A percentile compares a stretch with the other conserved stretches of the same genome.
These are phyloP conservation scores for Trametes gibbosa DNA, from an alignment of 768 basidiomycete species.

Conservation along the genomic window DNA sequence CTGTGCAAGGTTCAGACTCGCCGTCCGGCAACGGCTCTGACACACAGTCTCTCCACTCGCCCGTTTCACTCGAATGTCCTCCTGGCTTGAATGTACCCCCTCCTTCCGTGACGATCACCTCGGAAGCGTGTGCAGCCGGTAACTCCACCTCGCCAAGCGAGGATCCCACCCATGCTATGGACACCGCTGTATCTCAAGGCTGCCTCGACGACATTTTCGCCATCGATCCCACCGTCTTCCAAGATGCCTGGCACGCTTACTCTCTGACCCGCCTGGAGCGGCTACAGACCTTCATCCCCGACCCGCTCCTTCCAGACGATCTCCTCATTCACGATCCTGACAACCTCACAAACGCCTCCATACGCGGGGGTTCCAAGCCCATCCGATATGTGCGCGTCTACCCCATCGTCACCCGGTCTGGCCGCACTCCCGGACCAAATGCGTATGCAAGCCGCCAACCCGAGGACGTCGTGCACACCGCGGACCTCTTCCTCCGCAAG, in stretches of 20 bases:
- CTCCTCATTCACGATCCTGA: slow-evolving; percentile 19
- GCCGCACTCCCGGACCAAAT: background rate
- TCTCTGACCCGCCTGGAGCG: background rate
- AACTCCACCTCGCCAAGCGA: no score
- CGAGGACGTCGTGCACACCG: slow-evolving; percentile 10
- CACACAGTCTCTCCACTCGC: background rate
- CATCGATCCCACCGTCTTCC: background rate
- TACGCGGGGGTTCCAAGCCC: background rate
- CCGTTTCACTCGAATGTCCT: background rate
- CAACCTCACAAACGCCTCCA: background rate
- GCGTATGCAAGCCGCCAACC: background rate
- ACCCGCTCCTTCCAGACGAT: slow-evolving; percentile 13
- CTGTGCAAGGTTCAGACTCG: no score
- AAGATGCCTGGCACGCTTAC: background rate
- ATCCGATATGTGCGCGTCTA: slow-evolving; percentile 10
- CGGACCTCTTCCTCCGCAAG: slow-evolving; percentile 49
- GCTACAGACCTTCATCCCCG: slow-evolving; percentile 19
- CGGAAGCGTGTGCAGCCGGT: background rate
- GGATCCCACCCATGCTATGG: no score
- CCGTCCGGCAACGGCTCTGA: no score
- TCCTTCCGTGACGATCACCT: background rate
- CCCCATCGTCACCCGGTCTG: background rate
- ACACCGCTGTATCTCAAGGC: background rate
- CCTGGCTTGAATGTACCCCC: background rate
- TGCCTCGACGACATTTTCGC: background rate